Percentiles rank a stretch among this genome's conserved stretches.
These are phyloP conservation scores for Eucalyptus cloeziana DNA, from an alignment of 345 rosid genomes.

Conservation along the genomic window DNA sequence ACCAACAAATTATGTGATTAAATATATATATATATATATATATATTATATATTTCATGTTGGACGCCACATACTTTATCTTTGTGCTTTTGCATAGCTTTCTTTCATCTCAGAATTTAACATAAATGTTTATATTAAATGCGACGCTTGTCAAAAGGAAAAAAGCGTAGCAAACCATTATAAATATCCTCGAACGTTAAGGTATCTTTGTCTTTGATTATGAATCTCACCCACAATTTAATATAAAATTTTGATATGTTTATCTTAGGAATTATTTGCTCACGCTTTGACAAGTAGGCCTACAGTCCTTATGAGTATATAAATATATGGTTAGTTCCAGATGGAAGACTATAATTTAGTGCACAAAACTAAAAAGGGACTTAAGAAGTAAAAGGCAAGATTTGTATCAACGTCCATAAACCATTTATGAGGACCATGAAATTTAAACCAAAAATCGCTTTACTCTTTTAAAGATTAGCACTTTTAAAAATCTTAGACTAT, in stretches of 20 bases:
- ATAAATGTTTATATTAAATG: accelerated
- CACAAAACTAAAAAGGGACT: neutral
- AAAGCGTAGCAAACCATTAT: neutral
- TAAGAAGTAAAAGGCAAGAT: neutral
- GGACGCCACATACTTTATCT: neutral
- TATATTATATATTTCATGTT: neutral
- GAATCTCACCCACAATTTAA: neutral
- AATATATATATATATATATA: too few relatives aligned
- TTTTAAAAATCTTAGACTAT: accelerated
- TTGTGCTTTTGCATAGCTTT: neutral
- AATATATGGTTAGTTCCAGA: accelerated
- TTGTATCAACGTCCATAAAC: neutral
- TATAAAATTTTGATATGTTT: accelerated
- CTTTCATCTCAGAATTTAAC: neutral
- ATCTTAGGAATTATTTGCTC: neutral
- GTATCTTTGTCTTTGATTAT: neutral
- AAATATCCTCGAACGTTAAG: neutral
- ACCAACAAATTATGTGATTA: neutral
- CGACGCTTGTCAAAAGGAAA: neutral
- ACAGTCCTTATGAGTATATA: neutral
- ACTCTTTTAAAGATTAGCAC: neutral
- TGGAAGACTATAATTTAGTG: neutral
- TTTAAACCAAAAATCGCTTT: neutral
- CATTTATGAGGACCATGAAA: neutral
- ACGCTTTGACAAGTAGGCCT: neutral